Conservation (phyloP, 345 rosid species). For the Eucalyptus curtisii region DNA sequence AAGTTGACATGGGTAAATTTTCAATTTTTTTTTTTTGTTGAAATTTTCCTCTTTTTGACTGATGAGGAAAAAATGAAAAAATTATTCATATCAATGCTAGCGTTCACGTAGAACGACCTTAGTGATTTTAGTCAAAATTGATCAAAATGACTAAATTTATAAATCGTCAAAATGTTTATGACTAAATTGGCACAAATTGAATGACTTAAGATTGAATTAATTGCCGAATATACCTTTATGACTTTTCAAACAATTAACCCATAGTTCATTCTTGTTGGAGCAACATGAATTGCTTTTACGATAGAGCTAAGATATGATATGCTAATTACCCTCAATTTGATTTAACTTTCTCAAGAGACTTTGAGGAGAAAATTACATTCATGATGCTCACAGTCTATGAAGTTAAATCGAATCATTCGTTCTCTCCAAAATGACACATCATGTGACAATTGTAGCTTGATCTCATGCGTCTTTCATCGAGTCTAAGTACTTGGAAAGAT, state of each 20-base stretch:
- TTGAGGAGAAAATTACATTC: not conserved
- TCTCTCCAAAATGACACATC: not conserved
- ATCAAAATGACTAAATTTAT: fast-evolving
- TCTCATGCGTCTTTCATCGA: not conserved
- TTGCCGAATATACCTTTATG: fast-evolving
- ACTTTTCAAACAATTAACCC: not conserved
- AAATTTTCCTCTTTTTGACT: not conserved
- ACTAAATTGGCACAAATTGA: not conserved
- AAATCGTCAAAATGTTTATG: fast-evolving
- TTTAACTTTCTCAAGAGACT: no score
- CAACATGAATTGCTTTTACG: not conserved
- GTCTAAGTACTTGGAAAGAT: not conserved
- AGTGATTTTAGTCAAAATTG: not conserved
- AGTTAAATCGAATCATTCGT: not conserved
- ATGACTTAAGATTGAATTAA: no score
- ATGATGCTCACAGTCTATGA: not conserved
- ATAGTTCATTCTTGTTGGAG: fast-evolving
- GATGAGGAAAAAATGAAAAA: not conserved
- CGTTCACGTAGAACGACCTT: fast-evolving
- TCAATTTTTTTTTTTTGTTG: no score
- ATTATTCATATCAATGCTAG: fast-evolving
- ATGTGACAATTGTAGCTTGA: not conserved
- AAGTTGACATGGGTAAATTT: no score
- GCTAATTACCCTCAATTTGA: no score
- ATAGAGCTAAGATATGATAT: not conserved